A percentile compares a stretch with the other conserved stretches of the same genome.
phyloP scores from a whole-genome alignment of 2,329 filamentous ascomycete genomes.

The Parafenestella ontariensis region DNA sequence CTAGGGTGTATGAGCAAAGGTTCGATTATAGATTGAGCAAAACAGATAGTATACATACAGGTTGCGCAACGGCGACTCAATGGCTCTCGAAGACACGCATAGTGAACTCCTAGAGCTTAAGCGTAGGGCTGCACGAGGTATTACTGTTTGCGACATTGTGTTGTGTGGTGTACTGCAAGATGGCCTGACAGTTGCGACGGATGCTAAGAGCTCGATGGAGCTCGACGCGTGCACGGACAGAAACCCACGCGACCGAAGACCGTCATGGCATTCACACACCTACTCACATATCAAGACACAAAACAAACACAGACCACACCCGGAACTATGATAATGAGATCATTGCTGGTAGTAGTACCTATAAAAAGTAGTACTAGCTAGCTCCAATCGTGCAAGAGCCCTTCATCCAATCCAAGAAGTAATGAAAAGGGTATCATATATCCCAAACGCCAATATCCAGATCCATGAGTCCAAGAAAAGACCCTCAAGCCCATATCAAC shows the following conservation, averaged over 20 bases:
- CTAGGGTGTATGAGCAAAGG: slow-evolving; percentile 18
- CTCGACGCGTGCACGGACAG: slow-evolving; percentile 10
- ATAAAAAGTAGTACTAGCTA: not conserved
- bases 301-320: too few species aligned
- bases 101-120: slow-evolving; percentile 23
- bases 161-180: not conserved
- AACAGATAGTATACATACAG: slow-evolving; percentile 32
- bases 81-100: slow-evolving; percentile 19
- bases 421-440: not conserved
- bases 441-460: not conserved
- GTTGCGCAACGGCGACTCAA: slow-evolving; percentile 33
- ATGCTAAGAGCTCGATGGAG: too few species aligned
- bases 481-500: not conserved
- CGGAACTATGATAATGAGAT: not conserved
- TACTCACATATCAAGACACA: not conserved
- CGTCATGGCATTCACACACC: not conserved
- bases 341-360: not conserved
- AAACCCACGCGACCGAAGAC: not conserved
- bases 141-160: slow-evolving; percentile 35
- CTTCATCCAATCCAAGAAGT: not conserved
- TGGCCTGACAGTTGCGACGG: not conserved
- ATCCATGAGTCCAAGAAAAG: not conserved
- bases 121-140: slow-evolving; percentile 31
- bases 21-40: slow-evolving; percentile 1
- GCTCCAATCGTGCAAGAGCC: not conserved